These are phyloP conservation scores for Lecanicillium sp. DNA, from an alignment of 2,329 filamentous ascomycete species.

Conservation along the genomic window DNA sequence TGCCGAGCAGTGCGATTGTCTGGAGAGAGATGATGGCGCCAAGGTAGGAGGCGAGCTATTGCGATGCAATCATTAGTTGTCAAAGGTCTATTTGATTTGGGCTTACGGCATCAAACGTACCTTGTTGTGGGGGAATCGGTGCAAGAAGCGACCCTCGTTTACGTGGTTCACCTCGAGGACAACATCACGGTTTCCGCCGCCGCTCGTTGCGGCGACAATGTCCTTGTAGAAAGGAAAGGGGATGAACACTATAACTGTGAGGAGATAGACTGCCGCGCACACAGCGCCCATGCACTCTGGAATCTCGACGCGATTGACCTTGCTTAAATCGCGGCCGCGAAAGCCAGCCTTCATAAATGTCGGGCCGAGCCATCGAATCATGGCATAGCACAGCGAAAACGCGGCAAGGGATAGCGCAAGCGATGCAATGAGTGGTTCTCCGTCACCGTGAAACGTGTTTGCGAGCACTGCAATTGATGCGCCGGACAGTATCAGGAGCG, in stretches of 20 bases:
- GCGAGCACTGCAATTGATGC: slow-evolving; percentile 66
- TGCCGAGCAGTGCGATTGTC: slow-evolving; percentile 80
- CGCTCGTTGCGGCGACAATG: slow-evolving; percentile 89
- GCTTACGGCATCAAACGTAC: slow-evolving; percentile 32
- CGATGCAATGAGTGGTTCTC: slow-evolving; percentile 82
- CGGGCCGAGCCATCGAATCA: slow-evolving; percentile 89
- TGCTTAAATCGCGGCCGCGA: slow-evolving; percentile 85
- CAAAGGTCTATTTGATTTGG: neutral
- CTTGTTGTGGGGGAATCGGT: slow-evolving; percentile 92
- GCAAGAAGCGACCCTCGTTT: slow-evolving; percentile 76
- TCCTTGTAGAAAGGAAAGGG: slow-evolving; percentile 98
- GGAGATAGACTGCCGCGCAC: slow-evolving; percentile 84
- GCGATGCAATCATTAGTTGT: neutral
- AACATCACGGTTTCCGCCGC: slow-evolving; percentile 84
- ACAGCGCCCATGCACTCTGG: slow-evolving; percentile 96
- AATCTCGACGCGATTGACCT: slow-evolving; percentile 59
- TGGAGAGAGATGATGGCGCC: slow-evolving; percentile 91
- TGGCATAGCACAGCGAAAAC: slow-evolving; percentile 72
- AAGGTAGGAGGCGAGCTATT: slow-evolving; percentile 83
- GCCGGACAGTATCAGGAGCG: slow-evolving; percentile 54
- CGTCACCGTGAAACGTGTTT: slow-evolving; percentile 78
- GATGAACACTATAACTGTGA: slow-evolving; percentile 85
- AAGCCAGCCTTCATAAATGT: slow-evolving; percentile 83
- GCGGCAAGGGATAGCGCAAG: slow-evolving; percentile 79
- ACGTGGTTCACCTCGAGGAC: slow-evolving; percentile 66